These are phyloP conservation scores for Lindgomyces ingoldianus DNA, from an alignment of 495 filamentous ascomycete genomes.

Conservation along the genomic window DNA sequence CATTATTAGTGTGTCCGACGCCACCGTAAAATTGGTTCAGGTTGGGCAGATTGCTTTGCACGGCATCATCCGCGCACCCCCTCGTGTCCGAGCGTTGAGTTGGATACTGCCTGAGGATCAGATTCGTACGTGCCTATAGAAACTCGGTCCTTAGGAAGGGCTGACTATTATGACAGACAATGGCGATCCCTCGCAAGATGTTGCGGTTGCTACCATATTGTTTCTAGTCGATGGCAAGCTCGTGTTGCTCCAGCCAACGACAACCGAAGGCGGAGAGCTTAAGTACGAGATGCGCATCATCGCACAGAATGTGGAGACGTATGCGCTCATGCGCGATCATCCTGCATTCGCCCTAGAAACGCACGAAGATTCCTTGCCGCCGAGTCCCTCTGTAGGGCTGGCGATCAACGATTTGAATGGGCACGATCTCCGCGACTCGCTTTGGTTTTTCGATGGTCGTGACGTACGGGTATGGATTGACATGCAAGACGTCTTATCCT, in stretches of 20 bases:
- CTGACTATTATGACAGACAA: slow-evolving; percentile 54
- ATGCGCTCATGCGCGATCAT: slow-evolving; percentile 86
- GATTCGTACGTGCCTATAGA: slow-evolving; percentile 56
- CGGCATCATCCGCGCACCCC: slow-evolving; percentile 91
- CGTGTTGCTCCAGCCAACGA: slow-evolving; percentile 84
- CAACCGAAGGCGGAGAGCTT: slow-evolving; percentile 70
- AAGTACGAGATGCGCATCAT: slow-evolving; percentile 99
- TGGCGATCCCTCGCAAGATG: slow-evolving; percentile 94
- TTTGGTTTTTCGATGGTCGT: slow-evolving; percentile 91
- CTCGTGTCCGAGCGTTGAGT: slow-evolving; percentile 86
- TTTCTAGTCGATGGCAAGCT: slow-evolving; percentile 96
- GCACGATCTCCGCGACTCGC: slow-evolving; percentile 72
- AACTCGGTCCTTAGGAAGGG: background rate
- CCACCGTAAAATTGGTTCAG: slow-evolving; percentile 74
- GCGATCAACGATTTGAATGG: slow-evolving; percentile 50
- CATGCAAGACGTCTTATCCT: slow-evolving; percentile 79
- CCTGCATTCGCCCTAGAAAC: slow-evolving; percentile 43
- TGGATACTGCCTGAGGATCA: slow-evolving; percentile 96
- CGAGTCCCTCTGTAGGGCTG: slow-evolving; percentile 55
- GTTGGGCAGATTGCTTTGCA: slow-evolving; percentile 97
- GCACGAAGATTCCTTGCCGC: slow-evolving; percentile 49
- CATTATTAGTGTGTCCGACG: slow-evolving; percentile 69
- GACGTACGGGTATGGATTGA: slow-evolving; percentile 84
- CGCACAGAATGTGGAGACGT: slow-evolving; percentile 94
- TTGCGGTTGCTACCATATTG: slow-evolving; percentile 87